Percentiles rank a stretch among this genome's conserved stretches.
phyloP scores from a whole-genome alignment of 2,329 filamentous ascomycete genomes.

The Sporothrix schenckii region DNA sequence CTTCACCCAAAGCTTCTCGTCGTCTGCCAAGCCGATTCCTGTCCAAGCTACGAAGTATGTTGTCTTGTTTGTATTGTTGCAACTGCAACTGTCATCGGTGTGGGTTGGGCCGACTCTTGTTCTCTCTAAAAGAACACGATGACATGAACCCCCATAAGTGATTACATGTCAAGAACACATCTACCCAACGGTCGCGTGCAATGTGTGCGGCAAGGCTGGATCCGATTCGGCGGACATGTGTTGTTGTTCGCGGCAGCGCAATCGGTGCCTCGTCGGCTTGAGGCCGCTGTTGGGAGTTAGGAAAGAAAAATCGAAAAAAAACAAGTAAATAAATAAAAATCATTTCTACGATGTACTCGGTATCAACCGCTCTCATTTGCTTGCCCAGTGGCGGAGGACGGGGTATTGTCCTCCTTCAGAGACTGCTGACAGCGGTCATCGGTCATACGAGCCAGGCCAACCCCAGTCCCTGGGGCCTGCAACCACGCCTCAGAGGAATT shows the following conservation, averaged over 20 bases:
- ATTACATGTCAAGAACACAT: neutral
- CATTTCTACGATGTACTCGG: neutral
- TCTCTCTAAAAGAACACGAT: neutral
- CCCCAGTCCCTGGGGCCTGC: neutral
- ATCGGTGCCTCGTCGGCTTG: neutral
- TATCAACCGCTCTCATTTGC: neutral
- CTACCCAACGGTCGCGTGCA: neutral
- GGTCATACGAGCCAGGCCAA: neutral
- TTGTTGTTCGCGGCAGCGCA: neutral
- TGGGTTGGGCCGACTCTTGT: too few species aligned
- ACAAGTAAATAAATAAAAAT: neutral
- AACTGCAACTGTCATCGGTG: too few species aligned
- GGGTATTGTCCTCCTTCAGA: neutral
- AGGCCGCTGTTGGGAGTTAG: neutral
- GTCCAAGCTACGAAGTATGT: too few species aligned
- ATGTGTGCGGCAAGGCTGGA: neutral
- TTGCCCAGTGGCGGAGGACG: neutral
- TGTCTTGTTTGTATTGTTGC: too few species aligned
- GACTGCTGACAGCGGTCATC: neutral
- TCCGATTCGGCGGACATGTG: constrained; percentile 14
- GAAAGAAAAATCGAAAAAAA: neutral
- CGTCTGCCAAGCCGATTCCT: too few species aligned
- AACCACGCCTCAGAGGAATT: neutral
- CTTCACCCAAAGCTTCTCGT: too few species aligned
- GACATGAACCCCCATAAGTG: neutral